Evolutionary conservation across 2,329 filamentous ascomycete species (phyloP).

Genomic region (Aspergillus proliferans): DNA sequence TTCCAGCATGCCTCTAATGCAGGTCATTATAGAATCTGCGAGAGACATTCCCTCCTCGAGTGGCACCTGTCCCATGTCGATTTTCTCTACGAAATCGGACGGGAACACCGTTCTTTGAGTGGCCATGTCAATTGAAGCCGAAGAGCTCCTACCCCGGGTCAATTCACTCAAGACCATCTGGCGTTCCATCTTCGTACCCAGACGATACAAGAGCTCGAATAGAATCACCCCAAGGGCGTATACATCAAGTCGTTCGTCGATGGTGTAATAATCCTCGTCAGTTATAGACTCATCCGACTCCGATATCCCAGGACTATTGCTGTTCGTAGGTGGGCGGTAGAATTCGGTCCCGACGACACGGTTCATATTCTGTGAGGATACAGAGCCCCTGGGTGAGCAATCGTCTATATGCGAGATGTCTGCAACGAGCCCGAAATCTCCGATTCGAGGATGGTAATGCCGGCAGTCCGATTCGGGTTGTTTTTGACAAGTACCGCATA

Average conservation of each 20-base stretch:
- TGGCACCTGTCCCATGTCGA: conserved; percentile 25
- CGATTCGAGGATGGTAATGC: conserved; percentile 56
- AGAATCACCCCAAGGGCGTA: conserved; percentile 58
- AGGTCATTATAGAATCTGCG: conserved; percentile 28
- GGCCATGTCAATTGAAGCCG: background rate
- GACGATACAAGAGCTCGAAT: conserved; percentile 55
- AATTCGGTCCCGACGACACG: conserved; percentile 56
- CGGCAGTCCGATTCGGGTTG: conserved; percentile 21
- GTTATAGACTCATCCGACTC: conserved; percentile 7
- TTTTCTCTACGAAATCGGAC: conserved; percentile 31
- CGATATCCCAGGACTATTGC: background rate
- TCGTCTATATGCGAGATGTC: conserved; percentile 43
- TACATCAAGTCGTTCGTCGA: conserved; percentile 53
- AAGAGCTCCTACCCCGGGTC: conserved; percentile 20
- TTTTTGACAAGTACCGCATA: conserved; percentile 42
- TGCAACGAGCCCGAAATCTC: conserved; percentile 62
- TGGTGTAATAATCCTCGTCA: conserved; percentile 14
- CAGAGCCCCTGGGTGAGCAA: conserved; percentile 11
- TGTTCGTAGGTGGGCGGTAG: conserved; percentile 48
- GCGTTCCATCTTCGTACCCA: conserved; percentile 47
- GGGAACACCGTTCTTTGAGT: conserved; percentile 25
- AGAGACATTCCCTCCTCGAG: conserved; percentile 22
- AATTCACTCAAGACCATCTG: conserved; percentile 37
- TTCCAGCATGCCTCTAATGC: conserved; percentile 39
- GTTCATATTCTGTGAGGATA: conserved; percentile 19